Evolutionary conservation across 1,284 basidiomycete genomes (phyloP).

Genomic region (Ustilago trichophora): DNA sequence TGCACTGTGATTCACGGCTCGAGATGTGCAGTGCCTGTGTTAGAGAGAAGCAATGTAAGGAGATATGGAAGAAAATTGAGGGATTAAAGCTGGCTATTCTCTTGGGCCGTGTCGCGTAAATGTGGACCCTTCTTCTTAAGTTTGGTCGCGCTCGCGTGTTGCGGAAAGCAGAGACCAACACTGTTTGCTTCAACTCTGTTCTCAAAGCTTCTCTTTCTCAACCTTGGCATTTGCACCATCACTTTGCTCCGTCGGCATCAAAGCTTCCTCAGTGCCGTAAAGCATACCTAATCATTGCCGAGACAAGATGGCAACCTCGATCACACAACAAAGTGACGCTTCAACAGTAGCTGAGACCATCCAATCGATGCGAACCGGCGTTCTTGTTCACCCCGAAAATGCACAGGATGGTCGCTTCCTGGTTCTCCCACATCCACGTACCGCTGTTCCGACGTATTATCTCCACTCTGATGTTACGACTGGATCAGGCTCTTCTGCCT

Average conservation of each 20-base stretch:
- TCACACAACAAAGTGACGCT: not conserved
- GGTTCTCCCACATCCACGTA: slow-evolving; percentile 42
- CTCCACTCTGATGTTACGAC: slow-evolving; percentile 3
- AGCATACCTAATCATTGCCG: too few species aligned
- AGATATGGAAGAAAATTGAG: too few species aligned
- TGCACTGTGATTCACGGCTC: too few species aligned
- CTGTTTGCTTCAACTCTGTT: slow-evolving; percentile 13
- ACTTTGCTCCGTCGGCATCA: too few species aligned
- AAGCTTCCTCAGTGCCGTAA: too few species aligned
- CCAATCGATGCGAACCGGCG: slow-evolving; percentile 13
- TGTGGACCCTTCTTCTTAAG: too few species aligned
- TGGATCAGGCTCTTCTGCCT: not conserved
- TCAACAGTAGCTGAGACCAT: not conserved
- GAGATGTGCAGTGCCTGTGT: too few species aligned
- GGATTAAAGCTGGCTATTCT: too few species aligned
- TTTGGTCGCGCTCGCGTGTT: slow-evolving; percentile 7
- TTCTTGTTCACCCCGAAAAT: slow-evolving; percentile 23
- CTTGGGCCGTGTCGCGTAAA: slow-evolving; percentile 27
- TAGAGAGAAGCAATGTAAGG: too few species aligned
- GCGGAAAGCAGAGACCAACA: slow-evolving; percentile 34
- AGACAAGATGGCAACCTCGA: slow-evolving; percentile 6
- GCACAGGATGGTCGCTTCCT: slow-evolving; percentile 19
- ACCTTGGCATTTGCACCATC: too few species aligned
- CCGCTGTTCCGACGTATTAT: slow-evolving; percentile 26
- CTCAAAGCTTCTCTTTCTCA: too few species aligned